Percentiles rank a stretch among this genome's conserved stretches.
Conservation (phyloP, 208 protist species). For the Acanthamoeba castellanii region DNA sequence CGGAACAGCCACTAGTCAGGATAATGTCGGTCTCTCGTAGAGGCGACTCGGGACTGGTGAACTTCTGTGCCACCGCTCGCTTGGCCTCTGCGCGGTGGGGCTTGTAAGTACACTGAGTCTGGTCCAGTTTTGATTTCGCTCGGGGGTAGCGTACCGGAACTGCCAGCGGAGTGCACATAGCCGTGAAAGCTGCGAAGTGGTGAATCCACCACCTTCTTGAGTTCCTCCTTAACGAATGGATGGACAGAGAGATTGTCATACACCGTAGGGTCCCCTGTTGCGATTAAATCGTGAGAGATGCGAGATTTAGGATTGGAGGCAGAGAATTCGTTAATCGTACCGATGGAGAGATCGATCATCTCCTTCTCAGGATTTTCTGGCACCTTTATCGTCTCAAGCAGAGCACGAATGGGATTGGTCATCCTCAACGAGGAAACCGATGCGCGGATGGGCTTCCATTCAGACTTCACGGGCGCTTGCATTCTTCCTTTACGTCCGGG, state of each 20-base stretch:
- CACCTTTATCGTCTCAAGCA: slow-evolving; percentile 93
- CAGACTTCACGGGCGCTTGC: slow-evolving; percentile 26
- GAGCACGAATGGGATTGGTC: slow-evolving; percentile 70
- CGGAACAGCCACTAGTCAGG: slow-evolving; percentile 91
- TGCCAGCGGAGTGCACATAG: slow-evolving; percentile 81
- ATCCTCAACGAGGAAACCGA: slow-evolving; percentile 49
- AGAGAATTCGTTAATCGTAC: slow-evolving; percentile 66
- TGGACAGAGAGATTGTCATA: slow-evolving; percentile 90
- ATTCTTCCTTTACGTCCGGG: not conserved
- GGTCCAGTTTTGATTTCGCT: slow-evolving; percentile 48
- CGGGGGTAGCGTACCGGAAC: not conserved
- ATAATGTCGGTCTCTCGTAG: slow-evolving; percentile 78
- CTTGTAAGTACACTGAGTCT: not conserved
- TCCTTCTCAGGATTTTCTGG: slow-evolving; percentile 85
- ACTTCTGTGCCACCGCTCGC: slow-evolving; percentile 65
- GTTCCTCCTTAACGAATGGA: slow-evolving; percentile 83
- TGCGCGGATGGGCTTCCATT: slow-evolving; percentile 39
- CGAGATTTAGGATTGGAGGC: not conserved
- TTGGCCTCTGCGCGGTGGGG: not conserved
- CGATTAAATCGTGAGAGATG: slow-evolving; percentile 78
- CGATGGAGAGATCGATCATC: slow-evolving; percentile 92
- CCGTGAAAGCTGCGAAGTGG: slow-evolving; percentile 77
- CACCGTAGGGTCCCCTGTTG: slow-evolving; percentile 88
- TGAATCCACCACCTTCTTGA: slow-evolving; percentile 87
- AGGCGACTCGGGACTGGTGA: slow-evolving; percentile 56